These are phyloP conservation scores for Arachnomyces sp. DNA, from an alignment of 2,329 filamentous ascomycete species.

Conservation along the genomic window DNA sequence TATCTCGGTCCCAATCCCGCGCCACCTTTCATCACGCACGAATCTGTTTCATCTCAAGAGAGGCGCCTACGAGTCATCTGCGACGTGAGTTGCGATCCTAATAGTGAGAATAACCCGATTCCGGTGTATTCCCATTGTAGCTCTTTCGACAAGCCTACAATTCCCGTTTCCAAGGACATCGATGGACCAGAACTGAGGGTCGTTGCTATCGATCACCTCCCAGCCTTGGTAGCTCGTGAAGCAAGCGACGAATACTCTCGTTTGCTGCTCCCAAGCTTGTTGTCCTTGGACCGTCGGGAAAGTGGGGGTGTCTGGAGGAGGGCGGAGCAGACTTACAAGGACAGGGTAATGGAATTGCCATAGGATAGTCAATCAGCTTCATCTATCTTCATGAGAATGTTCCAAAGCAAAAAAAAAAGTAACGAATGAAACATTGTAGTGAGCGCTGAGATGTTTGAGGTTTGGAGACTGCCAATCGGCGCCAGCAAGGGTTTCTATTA, in stretches of 20 bases:
- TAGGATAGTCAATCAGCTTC: too few species aligned
- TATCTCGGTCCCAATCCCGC: slow-evolving; percentile 73
- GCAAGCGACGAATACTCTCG: slow-evolving; percentile 76
- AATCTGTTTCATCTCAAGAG: slow-evolving; percentile 57
- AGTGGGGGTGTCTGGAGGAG: slow-evolving; percentile 69
- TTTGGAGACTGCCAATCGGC: too few species aligned
- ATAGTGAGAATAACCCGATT: too few species aligned
- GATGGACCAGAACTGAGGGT: too few species aligned
- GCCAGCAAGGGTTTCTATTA: too few species aligned
- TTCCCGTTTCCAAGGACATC: too few species aligned
- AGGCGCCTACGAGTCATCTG: slow-evolving; percentile 73
- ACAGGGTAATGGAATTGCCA: slow-evolving; percentile 70
- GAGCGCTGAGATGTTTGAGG: too few species aligned
- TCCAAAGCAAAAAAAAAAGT: too few species aligned
- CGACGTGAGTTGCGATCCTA: too few species aligned
- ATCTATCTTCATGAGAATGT: too few species aligned
- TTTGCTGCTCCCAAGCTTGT: slow-evolving; percentile 66
- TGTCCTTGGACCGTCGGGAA: slow-evolving; percentile 66
- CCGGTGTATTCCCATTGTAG: too few species aligned
- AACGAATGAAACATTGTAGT: too few species aligned
- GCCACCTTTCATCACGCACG: slow-evolving; percentile 67
- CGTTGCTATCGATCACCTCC: slow-evolving; percentile 66
- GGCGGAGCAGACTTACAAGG: slow-evolving; percentile 73
- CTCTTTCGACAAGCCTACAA: slow-evolving; percentile 79
- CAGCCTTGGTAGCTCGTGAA: slow-evolving; percentile 74